Evolutionary conservation across 169 alveolate species (phyloP).

Genomic region (Eimeria sp.): DNA sequence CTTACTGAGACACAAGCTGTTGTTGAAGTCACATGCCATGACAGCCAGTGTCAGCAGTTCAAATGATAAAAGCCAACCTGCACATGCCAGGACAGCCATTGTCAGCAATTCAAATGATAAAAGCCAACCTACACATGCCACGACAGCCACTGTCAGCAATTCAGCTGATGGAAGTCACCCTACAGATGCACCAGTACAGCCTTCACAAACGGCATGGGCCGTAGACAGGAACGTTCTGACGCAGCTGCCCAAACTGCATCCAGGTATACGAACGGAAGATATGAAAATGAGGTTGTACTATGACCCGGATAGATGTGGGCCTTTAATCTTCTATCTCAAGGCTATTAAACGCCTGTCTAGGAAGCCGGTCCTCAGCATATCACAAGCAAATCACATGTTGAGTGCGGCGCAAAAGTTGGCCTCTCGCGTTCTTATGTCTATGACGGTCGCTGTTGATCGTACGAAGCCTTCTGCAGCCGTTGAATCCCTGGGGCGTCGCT

Average conservation of each 20-base stretch:
- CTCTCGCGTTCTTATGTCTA: neutral
- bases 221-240: neutral
- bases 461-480: constrained; percentile 9
- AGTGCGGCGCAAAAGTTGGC: neutral
- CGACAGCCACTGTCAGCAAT: neutral
- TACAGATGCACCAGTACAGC: neutral
- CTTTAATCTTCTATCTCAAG: neutral
- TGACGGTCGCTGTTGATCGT: neutral
- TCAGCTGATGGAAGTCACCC: neutral
- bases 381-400: neutral
- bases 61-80: neutral
- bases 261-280: neutral
- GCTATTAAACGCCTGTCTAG: neutral
- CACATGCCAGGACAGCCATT: neutral
- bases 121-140: neutral
- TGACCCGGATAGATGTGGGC: neutral
- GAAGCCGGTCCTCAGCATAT: neutral
- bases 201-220: neutral
- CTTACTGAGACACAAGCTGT: neutral
- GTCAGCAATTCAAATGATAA: neutral
- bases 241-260: neutral
- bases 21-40: neutral
- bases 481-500: constrained; percentile 21
- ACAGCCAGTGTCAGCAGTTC: neutral
- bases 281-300: neutral